phyloP scores from a whole-genome alignment of 1,284 basidiomycete genomes.

The Ceraceosorus guamensis region DNA sequence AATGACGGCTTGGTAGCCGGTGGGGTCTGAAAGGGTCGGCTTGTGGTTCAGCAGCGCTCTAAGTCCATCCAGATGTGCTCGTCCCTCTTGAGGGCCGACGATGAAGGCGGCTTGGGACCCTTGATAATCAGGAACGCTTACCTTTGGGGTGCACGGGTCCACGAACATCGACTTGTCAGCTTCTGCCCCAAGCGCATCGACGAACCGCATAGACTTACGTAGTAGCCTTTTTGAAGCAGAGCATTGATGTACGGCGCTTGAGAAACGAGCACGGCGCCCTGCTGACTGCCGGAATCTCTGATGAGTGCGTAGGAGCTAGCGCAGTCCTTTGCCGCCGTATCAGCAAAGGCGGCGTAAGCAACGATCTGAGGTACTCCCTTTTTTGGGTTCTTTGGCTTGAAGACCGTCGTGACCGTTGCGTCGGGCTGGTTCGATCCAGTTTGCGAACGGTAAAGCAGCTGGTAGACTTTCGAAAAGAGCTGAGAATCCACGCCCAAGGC shows the following conservation, averaged over 20 bases:
- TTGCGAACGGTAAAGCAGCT: constrained; percentile 7
- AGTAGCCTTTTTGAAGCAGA: constrained; percentile 5
- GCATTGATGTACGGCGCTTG: constrained; percentile 3
- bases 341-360: constrained; percentile 2
- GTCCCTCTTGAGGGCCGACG: constrained; percentile 10
- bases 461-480: constrained; percentile 5
- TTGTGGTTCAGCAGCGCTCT: constrained; percentile 5
- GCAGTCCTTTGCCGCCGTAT: constrained; percentile 6
- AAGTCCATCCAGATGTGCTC: constrained; percentile 3
- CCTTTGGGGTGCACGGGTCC: too few relatives aligned
- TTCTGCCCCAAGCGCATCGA: too few relatives aligned
- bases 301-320: constrained; percentile 9
- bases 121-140: constrained; percentile 11
- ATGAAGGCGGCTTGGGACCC: constrained; percentile 12
- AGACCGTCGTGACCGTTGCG: constrained; percentile 11
- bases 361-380: constrained; percentile 3
- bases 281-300: background rate
- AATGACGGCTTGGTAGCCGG: constrained; percentile 2
- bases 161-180: too few relatives aligned
- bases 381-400: constrained; percentile 2
- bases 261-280: background rate
- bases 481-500: too few relatives aligned
- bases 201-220: too few relatives aligned
- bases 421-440: constrained; percentile 6
- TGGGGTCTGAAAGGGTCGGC: background rate